Conservation (phyloP, 1,284 basidiomycete genomes). For the Lignosus rhinocerotis region DNA sequence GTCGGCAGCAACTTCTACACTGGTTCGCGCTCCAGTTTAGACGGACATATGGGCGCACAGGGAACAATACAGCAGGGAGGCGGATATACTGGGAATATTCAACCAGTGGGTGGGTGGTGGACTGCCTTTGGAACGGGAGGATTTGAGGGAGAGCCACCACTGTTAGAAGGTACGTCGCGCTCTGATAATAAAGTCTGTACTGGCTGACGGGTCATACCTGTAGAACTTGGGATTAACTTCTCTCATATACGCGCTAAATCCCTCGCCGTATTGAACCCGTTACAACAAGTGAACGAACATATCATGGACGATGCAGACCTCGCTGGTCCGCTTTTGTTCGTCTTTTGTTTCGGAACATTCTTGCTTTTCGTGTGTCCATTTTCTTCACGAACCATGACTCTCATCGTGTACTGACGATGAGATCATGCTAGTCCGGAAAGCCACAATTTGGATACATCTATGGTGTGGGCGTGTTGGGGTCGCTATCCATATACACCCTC, state of each 20-base stretch:
- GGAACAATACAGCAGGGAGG: conserved; percentile 51
- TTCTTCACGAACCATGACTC: neutral
- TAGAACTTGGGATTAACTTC: conserved; percentile 98
- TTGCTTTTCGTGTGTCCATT: conserved; percentile 77
- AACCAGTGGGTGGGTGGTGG: conserved; percentile 81
- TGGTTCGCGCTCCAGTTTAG: conserved; percentile 70
- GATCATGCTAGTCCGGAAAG: conserved; percentile 84
- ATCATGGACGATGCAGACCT: conserved; percentile 99
- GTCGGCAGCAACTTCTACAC: conserved; percentile 63
- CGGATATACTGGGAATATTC: conserved; percentile 71
- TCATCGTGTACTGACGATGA: neutral
- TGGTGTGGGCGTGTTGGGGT: conserved; percentile 94
- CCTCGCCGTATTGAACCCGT: conserved; percentile 92
- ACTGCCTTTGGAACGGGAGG: conserved; percentile 94
- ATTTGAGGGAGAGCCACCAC: conserved; percentile 91
- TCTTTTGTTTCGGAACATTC: conserved; percentile 91
- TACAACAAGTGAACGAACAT: conserved; percentile 84
- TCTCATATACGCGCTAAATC: conserved; percentile 94
- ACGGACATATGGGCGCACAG: conserved; percentile 63
- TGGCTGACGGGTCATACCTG: neutral
- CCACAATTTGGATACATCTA: conserved; percentile 99
- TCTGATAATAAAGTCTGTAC: too few relatives aligned
- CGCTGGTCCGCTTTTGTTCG: conserved; percentile 94
- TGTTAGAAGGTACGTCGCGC: conserved; percentile 76
- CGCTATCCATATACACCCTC: conserved; percentile 91